A percentile compares a stretch with the other conserved stretches of the same genome.
Conservation (phyloP, 257 asterid species). For the Nicotiana tomentosiformis region DNA sequence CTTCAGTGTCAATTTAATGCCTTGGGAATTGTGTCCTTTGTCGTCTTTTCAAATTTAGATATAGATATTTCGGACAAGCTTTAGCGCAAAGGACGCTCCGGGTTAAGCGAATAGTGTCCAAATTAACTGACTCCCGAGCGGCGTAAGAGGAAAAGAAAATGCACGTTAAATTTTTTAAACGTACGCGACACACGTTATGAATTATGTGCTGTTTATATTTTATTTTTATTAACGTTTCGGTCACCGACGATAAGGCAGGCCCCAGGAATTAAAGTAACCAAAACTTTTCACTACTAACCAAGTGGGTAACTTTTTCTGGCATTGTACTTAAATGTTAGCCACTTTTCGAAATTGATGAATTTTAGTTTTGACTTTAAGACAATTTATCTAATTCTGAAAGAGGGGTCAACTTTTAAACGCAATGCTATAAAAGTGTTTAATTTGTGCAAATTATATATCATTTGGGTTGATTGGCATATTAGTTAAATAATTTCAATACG, state of each 20-base stretch:
- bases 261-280: not conserved
- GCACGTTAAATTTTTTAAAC: not conserved
- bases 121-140: not conserved
- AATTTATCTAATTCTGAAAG: too few species aligned
- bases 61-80: not conserved
- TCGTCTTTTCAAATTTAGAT: not conserved
- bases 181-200: not conserved
- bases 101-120: not conserved
- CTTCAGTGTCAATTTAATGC: not conserved
- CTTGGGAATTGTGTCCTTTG: not conserved
- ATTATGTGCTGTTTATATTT: not conserved
- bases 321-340: too few species aligned
- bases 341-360: too few species aligned
- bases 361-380: too few species aligned
- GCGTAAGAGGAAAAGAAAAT: not conserved
- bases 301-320: too few species aligned
- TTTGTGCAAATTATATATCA: too few species aligned
- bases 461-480: too few species aligned
- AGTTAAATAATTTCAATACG: too few species aligned
- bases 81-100: not conserved
- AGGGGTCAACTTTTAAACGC: too few species aligned
- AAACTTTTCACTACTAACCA: not conserved
- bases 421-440: too few species aligned
- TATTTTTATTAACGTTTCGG: not conserved
- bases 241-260: not conserved